Base-by-base conservation (phyloP, 495 filamentous ascomycete genomes). In the Usnea hakonensis region DNA sequence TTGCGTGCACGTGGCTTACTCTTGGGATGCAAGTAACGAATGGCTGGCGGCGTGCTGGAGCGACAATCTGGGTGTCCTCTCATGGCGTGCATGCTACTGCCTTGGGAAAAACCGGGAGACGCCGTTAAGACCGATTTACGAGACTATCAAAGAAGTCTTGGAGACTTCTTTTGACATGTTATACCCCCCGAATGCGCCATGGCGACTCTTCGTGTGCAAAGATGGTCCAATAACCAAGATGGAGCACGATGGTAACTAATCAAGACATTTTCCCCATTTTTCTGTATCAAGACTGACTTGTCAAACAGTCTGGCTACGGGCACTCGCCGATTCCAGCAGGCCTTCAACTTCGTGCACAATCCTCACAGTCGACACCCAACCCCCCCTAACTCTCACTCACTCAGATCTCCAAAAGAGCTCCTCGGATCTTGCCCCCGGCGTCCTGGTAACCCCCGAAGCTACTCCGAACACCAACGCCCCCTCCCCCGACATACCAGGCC, bases 41-140 rank as follows among this genome's bases (percentile, higher is more conserved):
- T 99, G 95, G 95, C 72, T 97, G 52, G 87, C 87, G 1, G 91
- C 85, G 6, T 88, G 89, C n/a, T 99, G 95, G 95, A 90, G 88
- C 2, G 91, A 97, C 72, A 91, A 84, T 67, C 81, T 78, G 30
- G 95, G 94, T 0, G 82, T 77, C 44, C 81, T 89, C 61, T 90
- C 95, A 70, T 85, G 83, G 65, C 88, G 79, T 6, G 86, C 89
- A 35, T 89, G 90, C 2, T 95, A 95, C 72, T 88, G 88, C 67
- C 76, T 95, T 5, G 85, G 85, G 26, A 83, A 86, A 64, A 81
- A 82, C 33, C 80, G 79, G 54, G 75, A 76, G 3, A 73, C 81
- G 2, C 72, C 80, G 19, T 81, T 84, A 57, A 63, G 70, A 60
- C 21, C 72, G 0, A 77, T 95, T 36, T 70, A 72, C 10, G 86